Conservation (phyloP, 345 rosid species). For the Euphorbia tirucalli region DNA sequence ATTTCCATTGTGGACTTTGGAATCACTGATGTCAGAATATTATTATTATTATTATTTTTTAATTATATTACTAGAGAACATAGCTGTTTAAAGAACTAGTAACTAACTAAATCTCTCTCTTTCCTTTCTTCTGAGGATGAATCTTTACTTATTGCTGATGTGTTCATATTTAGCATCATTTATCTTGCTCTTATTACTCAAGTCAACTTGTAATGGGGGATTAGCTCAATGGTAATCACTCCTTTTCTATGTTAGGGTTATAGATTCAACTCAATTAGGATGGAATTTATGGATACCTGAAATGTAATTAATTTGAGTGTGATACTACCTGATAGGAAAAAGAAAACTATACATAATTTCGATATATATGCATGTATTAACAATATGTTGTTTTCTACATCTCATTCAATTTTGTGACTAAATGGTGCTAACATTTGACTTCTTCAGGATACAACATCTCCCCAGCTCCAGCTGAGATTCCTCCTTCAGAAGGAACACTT, state of each 20-base stretch:
- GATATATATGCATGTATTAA: not conserved
- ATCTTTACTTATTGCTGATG: too few species aligned
- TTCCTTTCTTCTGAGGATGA: not conserved
- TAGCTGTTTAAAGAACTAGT: not conserved
- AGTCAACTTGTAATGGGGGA: not conserved
- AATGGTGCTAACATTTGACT: conserved; percentile 4
- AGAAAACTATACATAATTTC: not conserved
- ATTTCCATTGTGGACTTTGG: conserved; percentile 10
- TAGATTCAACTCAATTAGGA: not conserved
- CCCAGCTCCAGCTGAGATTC: conserved; percentile 33
- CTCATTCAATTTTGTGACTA: conserved; percentile 1
- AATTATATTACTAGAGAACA: not conserved
- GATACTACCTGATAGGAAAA: not conserved
- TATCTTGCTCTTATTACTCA: not conserved
- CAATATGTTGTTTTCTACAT: not conserved
- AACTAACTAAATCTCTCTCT: not conserved
- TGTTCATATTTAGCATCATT: not conserved
- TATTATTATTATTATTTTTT: not conserved
- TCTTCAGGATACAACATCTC: conserved; percentile 26
- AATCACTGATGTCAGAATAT: conserved; percentile 1
- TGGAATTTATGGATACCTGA: not conserved
- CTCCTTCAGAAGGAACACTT: conserved; percentile 33
- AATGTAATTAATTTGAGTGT: not conserved
- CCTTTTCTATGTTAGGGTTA: too few species aligned
- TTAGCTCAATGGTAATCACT: not conserved